These are phyloP conservation scores for Apocynum venetum DNA, from an alignment of 257 asterid genomes.

Conservation along the genomic window DNA sequence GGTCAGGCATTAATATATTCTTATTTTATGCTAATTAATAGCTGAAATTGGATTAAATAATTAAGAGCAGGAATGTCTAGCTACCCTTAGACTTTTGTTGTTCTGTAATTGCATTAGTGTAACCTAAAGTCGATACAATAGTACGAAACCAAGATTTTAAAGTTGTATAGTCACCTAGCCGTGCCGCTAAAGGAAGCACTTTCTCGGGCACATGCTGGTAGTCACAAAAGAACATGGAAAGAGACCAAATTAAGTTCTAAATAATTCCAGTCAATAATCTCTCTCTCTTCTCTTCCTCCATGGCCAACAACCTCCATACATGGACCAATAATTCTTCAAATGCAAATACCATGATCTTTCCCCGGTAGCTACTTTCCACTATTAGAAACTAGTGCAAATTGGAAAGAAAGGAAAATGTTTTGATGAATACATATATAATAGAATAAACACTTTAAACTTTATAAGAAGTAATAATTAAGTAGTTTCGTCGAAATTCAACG, in stretches of 20 bases:
- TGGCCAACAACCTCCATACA: slow-evolving; percentile 23
- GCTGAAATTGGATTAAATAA: neutral
- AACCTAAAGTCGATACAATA: slow-evolving; percentile 19
- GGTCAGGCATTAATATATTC: neutral
- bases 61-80: neutral
- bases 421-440: too few relatives aligned
- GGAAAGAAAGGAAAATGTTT: too few relatives aligned
- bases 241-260: slow-evolving; percentile 20
- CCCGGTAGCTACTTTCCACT: neutral
- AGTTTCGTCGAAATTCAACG: too few relatives aligned
- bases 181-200: slow-evolving; percentile 7
- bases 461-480: too few relatives aligned
- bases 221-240: slow-evolving; percentile 28
- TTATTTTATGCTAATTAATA: neutral
- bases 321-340: slow-evolving; percentile 17
- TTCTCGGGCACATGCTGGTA: slow-evolving; percentile 23
- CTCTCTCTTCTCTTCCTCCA: neutral
- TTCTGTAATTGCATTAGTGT: neutral
- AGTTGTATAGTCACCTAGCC: neutral
- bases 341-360: slow-evolving; percentile 3
- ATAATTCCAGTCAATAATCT: neutral
- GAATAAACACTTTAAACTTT: too few relatives aligned
- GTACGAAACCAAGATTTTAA: slow-evolving; percentile 1
- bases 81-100: neutral
- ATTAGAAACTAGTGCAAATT: neutral